phyloP scores from a whole-genome alignment of 2,329 filamentous ascomycete genomes.

The Sarocladium strictum region DNA sequence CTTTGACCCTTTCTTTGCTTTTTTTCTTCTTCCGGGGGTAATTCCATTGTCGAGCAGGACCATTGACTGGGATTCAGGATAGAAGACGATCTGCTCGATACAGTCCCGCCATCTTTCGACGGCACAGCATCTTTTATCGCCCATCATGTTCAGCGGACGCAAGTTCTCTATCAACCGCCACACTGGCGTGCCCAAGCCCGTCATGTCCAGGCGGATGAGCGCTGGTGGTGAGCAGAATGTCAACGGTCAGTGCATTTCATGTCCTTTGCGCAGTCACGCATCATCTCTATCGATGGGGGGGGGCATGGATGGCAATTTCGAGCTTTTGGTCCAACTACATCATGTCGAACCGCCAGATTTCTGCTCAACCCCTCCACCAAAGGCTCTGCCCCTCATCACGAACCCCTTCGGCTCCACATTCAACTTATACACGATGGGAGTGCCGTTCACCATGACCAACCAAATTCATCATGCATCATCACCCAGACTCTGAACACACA shows the following conservation, averaged over 20 bases:
- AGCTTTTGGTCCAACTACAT: background rate
- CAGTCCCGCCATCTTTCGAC: no score
- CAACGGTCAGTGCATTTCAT: slow-evolving; percentile 40
- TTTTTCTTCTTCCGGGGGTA: background rate
- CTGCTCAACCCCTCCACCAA: background rate
- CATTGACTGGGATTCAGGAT: background rate
- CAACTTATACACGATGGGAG: background rate
- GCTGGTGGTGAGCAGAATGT: slow-evolving; percentile 45
- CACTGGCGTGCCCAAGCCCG: slow-evolving; percentile 52
- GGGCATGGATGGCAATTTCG: background rate
- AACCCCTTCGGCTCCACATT: background rate
- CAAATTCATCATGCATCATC: background rate
- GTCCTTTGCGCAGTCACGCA: background rate
- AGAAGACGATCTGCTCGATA: background rate
- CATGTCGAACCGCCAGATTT: background rate
- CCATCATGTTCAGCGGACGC: slow-evolving; percentile 41
- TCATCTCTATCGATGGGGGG: no score
- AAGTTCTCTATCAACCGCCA: slow-evolving; percentile 64
- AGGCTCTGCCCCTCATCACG: background rate
- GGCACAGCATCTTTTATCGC: background rate
- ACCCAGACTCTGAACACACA: no score
- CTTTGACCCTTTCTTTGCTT: background rate
- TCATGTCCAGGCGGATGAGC: slow-evolving; percentile 47
- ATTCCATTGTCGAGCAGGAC: background rate
- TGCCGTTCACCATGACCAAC: background rate